phyloP scores from a whole-genome alignment of 768 basidiomycete species.

The Tricholoma furcatifolium region DNA sequence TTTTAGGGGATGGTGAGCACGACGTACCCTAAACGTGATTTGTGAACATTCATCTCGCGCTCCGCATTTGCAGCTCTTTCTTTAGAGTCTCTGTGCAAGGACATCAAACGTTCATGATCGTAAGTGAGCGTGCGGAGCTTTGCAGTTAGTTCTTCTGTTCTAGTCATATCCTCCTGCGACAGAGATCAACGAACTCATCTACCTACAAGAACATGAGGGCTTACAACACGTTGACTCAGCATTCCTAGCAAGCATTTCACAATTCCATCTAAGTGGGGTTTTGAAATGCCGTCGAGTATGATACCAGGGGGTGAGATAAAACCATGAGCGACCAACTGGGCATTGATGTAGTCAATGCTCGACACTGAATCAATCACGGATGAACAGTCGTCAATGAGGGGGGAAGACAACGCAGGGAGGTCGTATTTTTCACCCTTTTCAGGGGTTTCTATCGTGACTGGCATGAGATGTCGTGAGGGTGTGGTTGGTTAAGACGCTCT shows the following conservation, averaged over 20 bases:
- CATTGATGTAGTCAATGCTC: slow-evolving; percentile 75
- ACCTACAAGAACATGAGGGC: slow-evolving; percentile 21
- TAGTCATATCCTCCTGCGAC: slow-evolving; percentile 64
- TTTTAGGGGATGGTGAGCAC: not conserved
- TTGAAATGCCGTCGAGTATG: slow-evolving; percentile 61
- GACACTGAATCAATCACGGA: slow-evolving; percentile 53
- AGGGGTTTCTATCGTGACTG: slow-evolving; percentile 38
- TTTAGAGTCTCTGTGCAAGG: slow-evolving; percentile 57
- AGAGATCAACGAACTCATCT: not conserved
- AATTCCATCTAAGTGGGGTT: slow-evolving; percentile 51
- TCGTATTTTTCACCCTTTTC: slow-evolving; percentile 56
- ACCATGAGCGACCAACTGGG: slow-evolving; percentile 82
- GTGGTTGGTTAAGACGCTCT: not conserved
- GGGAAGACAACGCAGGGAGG: slow-evolving; percentile 40
- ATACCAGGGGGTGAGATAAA: slow-evolving; percentile 65
- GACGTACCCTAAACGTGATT: slow-evolving; percentile 70
- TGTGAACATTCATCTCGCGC: slow-evolving; percentile 72
- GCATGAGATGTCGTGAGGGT: not conserved
- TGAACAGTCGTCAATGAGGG: slow-evolving; percentile 43
- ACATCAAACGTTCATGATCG: slow-evolving; percentile 72
- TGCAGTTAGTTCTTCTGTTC: slow-evolving; percentile 73
- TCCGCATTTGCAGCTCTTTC: slow-evolving; percentile 73
- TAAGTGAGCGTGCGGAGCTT: slow-evolving; percentile 77
- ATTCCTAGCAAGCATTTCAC: slow-evolving; percentile 77
- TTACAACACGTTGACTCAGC: slow-evolving; percentile 74